phyloP scores from a whole-genome alignment of 495 filamentous ascomycete genomes.

The Penicillium simplicissimum region DNA sequence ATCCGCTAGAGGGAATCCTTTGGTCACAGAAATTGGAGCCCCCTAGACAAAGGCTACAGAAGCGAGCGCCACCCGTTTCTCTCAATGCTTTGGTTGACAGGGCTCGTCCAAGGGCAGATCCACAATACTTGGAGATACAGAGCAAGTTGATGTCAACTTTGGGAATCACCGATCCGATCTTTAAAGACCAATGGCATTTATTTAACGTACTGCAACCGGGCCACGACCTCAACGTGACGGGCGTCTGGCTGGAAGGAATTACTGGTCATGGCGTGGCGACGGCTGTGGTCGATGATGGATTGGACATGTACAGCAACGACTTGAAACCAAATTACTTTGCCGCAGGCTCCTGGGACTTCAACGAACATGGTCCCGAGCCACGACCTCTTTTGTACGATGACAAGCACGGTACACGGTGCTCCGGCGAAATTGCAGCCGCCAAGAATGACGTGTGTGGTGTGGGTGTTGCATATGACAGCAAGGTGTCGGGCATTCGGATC shows the following conservation, averaged over 20 bases:
- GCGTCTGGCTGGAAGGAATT: slow-evolving; percentile 86
- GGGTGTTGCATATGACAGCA: slow-evolving; percentile 90
- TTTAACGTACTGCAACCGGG: slow-evolving; percentile 79
- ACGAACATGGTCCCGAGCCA: slow-evolving; percentile 77
- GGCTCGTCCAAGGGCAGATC: slow-evolving; percentile 31
- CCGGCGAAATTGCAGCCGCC: slow-evolving; percentile 88
- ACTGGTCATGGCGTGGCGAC: slow-evolving; percentile 88
- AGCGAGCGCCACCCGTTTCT: slow-evolving; percentile 61
- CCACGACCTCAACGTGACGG: slow-evolving; percentile 93
- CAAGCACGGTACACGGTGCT: slow-evolving; percentile 88
- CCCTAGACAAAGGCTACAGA: slow-evolving; percentile 69
- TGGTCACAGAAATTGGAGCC: slow-evolving; percentile 78
- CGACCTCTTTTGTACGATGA: slow-evolving; percentile 79
- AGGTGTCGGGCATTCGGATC: slow-evolving; percentile 87
- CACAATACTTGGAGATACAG: slow-evolving; percentile 56
- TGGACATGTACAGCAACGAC: slow-evolving; percentile 97
- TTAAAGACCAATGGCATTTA: slow-evolving; percentile 93
- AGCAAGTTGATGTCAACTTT: slow-evolving; percentile 62
- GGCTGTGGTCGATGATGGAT: slow-evolving; percentile 91
- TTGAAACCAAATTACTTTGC: slow-evolving; percentile 90
- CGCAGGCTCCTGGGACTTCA: slow-evolving; percentile 92
- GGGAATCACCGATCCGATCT: slow-evolving; percentile 84
- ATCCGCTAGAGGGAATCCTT: slow-evolving; percentile 70
- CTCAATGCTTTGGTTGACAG: slow-evolving; percentile 8
- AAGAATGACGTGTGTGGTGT: slow-evolving; percentile 94